Evolutionary conservation across 2,329 filamentous ascomycete species (phyloP).

Genomic region (Pyrenophora teres): DNA sequence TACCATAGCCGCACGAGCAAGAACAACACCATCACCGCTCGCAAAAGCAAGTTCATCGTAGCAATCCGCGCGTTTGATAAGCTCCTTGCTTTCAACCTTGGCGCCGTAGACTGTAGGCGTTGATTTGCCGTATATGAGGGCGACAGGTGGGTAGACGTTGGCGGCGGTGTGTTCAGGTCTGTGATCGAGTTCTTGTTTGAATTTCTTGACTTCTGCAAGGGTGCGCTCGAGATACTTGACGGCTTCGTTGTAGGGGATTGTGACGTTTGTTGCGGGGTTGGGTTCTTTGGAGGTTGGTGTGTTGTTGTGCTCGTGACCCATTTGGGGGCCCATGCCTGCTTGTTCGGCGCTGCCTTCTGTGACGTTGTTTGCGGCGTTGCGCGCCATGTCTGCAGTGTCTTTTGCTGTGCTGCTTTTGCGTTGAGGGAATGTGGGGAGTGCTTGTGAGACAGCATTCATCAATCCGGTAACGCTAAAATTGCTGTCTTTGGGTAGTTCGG

Average conservation of each 20-base stretch:
- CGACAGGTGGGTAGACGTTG: slow-evolving; percentile 82
- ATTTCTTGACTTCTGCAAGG: slow-evolving; percentile 70
- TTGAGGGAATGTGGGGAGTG: slow-evolving; percentile 47
- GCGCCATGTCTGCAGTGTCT: slow-evolving; percentile 27
- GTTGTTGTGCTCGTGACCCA: slow-evolving; percentile 45
- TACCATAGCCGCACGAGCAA: slow-evolving; percentile 83
- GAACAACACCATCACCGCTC: slow-evolving; percentile 84
- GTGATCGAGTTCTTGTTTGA: slow-evolving; percentile 76
- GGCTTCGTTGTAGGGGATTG: slow-evolving; percentile 60
- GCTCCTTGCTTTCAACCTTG: slow-evolving; percentile 72
- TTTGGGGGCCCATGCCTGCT: slow-evolving; percentile 54
- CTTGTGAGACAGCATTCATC: slow-evolving; percentile 55
- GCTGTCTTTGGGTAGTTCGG: slow-evolving; percentile 42
- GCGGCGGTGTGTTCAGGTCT: slow-evolving; percentile 60
- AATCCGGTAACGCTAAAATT: slow-evolving; percentile 51
- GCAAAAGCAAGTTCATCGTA: slow-evolving; percentile 89
- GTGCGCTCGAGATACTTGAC: slow-evolving; percentile 75
- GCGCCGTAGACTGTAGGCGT: slow-evolving; percentile 85
- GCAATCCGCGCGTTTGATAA: slow-evolving; percentile 74
- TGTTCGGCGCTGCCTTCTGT: slow-evolving; percentile 36
- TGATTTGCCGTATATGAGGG: slow-evolving; percentile 83
- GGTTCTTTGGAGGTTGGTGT: slow-evolving; percentile 26
- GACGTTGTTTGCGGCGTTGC: slow-evolving; percentile 32
- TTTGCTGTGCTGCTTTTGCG: slow-evolving; percentile 36
- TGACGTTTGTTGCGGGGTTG: slow-evolving; percentile 49